Conservation (phyloP, 129 eudicot genomes). For the Heracleum sosnowskyi region DNA sequence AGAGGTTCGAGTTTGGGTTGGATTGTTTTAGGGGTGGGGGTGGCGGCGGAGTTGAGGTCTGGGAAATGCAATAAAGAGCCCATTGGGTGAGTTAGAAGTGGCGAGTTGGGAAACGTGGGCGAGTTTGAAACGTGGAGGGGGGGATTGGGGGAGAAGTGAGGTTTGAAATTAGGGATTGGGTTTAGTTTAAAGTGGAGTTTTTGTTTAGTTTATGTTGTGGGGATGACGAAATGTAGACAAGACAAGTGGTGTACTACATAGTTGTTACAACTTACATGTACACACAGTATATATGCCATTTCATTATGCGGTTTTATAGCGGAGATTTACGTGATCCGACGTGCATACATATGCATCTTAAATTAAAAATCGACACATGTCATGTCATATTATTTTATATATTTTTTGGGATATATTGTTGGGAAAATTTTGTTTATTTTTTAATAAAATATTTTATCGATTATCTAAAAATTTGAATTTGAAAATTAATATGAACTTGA, state of each 20-base stretch:
- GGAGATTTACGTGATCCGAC: no score
- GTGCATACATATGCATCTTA: no score
- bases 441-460: no score
- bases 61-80: constrained; percentile 34
- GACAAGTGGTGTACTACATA: neutral
- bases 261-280: no score
- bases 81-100: neutral
- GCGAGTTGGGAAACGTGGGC: neutral
- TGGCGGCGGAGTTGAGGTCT: constrained; percentile 43
- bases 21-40: constrained; percentile 23
- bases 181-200: neutral
- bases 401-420: no score
- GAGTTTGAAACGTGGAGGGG: neutral
- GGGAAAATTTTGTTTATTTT: no score
- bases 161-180: neutral
- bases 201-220: neutral
- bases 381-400: no score
- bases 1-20: constrained; percentile 51
- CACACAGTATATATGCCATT: no score
- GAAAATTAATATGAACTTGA: no score
- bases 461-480: no score
- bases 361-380: no score
- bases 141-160: neutral
- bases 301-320: no score
- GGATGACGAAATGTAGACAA: neutral